Conservation (phyloP, 1,139 yeast species). For the Geotrichum histeridarum region DNA sequence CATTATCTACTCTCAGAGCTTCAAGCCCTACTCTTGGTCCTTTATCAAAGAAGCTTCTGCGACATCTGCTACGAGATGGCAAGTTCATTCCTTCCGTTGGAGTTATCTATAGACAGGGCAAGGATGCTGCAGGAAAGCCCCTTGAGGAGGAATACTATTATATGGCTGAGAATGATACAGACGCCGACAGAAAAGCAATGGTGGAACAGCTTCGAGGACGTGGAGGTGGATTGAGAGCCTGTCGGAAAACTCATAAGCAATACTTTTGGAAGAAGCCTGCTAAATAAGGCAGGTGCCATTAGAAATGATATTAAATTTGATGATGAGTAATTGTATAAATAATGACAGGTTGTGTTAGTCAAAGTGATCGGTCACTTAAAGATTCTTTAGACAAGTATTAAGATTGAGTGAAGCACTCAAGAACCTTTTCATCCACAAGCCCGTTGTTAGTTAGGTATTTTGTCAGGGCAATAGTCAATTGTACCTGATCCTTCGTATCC, state of each 20-base stretch:
- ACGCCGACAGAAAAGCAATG: conserved; percentile 59
- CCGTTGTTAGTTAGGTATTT: conserved; percentile 59
- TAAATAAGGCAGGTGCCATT: not conserved
- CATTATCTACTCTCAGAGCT: conserved; percentile 60
- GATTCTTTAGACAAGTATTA: not conserved
- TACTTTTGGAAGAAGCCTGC: conserved; percentile 30
- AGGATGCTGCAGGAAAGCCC: conserved; percentile 94
- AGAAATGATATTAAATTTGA: not conserved
- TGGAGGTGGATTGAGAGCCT: conserved; percentile 56
- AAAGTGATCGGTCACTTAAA: not conserved
- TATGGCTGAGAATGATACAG: conserved; percentile 74
- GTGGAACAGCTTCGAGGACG: conserved; percentile 76
- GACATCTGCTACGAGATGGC: not conserved
- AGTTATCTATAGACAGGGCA: conserved; percentile 81
- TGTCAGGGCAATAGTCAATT: conserved; percentile 56
- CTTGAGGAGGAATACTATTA: conserved; percentile 91
- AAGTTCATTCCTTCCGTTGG: conserved; percentile 60
- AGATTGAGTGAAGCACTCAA: conserved; percentile 31
- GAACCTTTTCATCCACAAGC: conserved; percentile 39
- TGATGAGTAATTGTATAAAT: not conserved
- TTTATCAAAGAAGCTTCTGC: not conserved
- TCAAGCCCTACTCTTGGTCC: conserved; percentile 35
- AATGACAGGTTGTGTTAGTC: not conserved
- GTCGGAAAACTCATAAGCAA: conserved; percentile 92
- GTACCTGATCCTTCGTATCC: conserved; percentile 58